Evolutionary conservation across 2,329 filamentous ascomycete species (phyloP).

Genomic region (Claviceps arundinis): DNA sequence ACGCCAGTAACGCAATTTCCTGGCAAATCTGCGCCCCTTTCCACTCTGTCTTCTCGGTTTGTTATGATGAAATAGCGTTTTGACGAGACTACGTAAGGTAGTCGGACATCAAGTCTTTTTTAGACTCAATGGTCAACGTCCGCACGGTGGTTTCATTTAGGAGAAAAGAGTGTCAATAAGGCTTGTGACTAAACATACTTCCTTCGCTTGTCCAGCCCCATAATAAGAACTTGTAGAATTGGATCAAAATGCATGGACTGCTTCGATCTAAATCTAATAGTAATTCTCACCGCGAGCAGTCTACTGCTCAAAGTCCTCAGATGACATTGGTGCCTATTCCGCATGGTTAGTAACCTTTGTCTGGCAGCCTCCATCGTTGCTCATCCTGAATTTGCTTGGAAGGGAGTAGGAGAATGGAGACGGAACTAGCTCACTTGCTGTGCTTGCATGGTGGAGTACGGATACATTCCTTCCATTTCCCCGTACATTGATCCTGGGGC

Average conservation of each 20-base stretch:
- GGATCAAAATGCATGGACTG: not conserved
- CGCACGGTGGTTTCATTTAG: not conserved
- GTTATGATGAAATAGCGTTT: slow-evolving; percentile 37
- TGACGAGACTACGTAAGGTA: not conserved
- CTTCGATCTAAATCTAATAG: not conserved
- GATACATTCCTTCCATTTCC: slow-evolving; percentile 74
- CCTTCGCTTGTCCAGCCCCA: slow-evolving; percentile 9
- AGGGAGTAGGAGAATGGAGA: not conserved
- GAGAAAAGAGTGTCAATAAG: not conserved
- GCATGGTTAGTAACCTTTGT: not conserved
- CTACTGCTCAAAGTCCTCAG: slow-evolving; percentile 32
- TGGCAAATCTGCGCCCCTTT: slow-evolving; percentile 48
- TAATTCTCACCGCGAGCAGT: not conserved
- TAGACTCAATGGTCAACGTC: not conserved
- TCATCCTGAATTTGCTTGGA: not conserved
- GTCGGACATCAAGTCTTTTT: not conserved
- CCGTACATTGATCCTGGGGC: slow-evolving; percentile 58
- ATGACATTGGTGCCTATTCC: slow-evolving; percentile 28
- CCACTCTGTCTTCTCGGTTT: slow-evolving; percentile 63
- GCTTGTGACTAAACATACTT: not conserved
- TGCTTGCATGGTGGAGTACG: slow-evolving; percentile 65
- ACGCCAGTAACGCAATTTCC: slow-evolving; percentile 49
- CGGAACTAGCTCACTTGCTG: slow-evolving; percentile 54
- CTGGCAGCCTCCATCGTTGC: not conserved
- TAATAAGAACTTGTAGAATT: not conserved